Evolutionary conservation across 108 stramenopile species (phyloP).

Genomic region (Nitzschia sp.): DNA sequence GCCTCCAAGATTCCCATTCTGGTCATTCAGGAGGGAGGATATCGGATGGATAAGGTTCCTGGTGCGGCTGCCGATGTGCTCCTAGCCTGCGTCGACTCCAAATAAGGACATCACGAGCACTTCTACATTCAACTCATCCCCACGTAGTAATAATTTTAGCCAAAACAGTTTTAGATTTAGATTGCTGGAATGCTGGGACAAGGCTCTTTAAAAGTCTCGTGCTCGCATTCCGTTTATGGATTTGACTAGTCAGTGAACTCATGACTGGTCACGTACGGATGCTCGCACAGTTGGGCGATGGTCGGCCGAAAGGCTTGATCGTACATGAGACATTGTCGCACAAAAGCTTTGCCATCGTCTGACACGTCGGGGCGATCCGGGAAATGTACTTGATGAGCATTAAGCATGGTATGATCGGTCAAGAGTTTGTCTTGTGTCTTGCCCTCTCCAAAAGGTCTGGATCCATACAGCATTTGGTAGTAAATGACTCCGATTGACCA

Average conservation of each 20-base stretch:
- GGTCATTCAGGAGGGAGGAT: conserved; percentile 83
- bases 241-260: not conserved
- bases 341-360: conserved; percentile 91
- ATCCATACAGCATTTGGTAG: conserved; percentile 98
- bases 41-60: conserved; percentile 72
- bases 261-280: conserved; percentile 65
- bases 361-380: conserved; percentile 85
- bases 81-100: conserved; percentile 13
- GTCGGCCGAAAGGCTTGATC: conserved; percentile 89
- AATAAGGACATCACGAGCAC: not conserved
- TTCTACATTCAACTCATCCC: not conserved
- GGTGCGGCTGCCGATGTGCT: conserved; percentile 73
- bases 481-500: conserved; percentile 99
- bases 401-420: conserved; percentile 88
- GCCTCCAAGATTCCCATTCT: conserved; percentile 39
- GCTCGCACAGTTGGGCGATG: conserved; percentile 81
- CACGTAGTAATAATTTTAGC: no score
- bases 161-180: no score
- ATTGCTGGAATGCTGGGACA: no score
- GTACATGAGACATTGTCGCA: conserved; percentile 89
- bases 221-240: not conserved
- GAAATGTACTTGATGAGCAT: conserved; percentile 91
- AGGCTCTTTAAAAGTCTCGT: not conserved
- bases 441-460: conserved; percentile 98
- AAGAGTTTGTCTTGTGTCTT: conserved; percentile 92